Percentiles rank a stretch among this genome's conserved stretches.
Evolutionary conservation across 768 basidiomycete species (phyloP).

Genomic region (Solioccasus polychromus): DNA sequence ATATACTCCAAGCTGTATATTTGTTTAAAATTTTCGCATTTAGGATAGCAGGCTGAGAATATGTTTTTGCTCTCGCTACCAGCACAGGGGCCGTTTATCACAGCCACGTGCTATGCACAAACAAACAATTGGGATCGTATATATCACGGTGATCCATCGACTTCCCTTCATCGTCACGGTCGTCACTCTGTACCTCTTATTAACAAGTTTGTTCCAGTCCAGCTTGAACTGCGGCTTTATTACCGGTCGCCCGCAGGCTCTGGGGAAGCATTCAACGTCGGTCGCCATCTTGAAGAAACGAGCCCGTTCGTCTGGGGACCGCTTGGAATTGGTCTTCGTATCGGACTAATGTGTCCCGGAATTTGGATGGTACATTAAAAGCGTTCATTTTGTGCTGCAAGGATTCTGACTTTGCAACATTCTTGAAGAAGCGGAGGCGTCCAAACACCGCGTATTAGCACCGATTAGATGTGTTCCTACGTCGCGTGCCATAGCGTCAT

Average conservation of each 20-base stretch:
- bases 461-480: constrained; percentile 70
- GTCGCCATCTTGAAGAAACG: constrained; percentile 89
- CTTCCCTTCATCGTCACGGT: constrained; percentile 57
- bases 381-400: not conserved
- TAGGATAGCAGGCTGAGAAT: constrained; percentile 78
- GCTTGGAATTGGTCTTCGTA: constrained; percentile 87
- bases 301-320: constrained; percentile 93
- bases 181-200: constrained; percentile 83
- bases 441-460: constrained; percentile 86
- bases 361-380: constrained; percentile 80
- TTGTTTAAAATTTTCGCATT: too few species aligned
- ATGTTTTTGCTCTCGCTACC: not conserved
- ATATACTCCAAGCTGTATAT: too few species aligned
- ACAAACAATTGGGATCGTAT: constrained; percentile 29
- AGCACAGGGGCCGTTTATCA: constrained; percentile 10
- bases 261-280: constrained; percentile 91
- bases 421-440: constrained; percentile 62
- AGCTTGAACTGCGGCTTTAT: not conserved
- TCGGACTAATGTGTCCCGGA: constrained; percentile 92
- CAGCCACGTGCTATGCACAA: constrained; percentile 13
- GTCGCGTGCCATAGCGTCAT: not conserved
- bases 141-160: constrained; percentile 62
- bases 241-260: constrained; percentile 50
- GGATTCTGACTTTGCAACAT: not conserved
- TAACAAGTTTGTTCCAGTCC: constrained; percentile 62